phyloP scores from a whole-genome alignment of 1,284 basidiomycete species.

The Inonotus obliquus region DNA sequence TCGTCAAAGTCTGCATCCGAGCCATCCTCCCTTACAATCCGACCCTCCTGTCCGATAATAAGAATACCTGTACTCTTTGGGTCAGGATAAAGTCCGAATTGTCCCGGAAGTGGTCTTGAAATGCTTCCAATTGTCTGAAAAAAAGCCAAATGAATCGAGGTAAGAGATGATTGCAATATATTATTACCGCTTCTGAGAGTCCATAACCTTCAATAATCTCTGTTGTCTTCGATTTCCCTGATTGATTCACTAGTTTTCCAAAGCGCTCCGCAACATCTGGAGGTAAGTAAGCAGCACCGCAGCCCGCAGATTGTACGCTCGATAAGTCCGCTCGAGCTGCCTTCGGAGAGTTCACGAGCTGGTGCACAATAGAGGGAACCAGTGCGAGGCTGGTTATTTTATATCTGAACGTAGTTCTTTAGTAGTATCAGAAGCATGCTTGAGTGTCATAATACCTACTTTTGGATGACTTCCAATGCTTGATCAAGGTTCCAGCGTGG shows the following conservation, averaged over 20 bases:
- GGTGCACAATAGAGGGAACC: constrained; percentile 63
- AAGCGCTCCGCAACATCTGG: constrained; percentile 41
- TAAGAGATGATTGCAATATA: not conserved
- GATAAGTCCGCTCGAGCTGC: constrained; percentile 49
- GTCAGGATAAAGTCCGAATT: constrained; percentile 40
- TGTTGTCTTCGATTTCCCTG: constrained; percentile 60
- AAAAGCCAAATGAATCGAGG: not conserved
- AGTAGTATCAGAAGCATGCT: not conserved
- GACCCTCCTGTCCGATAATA: constrained; percentile 56
- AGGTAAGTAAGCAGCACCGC: constrained; percentile 67
- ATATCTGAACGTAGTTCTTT: constrained; percentile 37
- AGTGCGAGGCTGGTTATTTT: constrained; percentile 45
- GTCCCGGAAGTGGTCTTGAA: constrained; percentile 39
- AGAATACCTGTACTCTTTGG: constrained; percentile 53
- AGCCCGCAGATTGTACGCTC: constrained; percentile 39
- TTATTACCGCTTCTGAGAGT: constrained; percentile 66
- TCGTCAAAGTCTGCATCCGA: constrained; percentile 50
- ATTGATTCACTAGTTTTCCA: constrained; percentile 34
- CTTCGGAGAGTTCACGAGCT: constrained; percentile 53
- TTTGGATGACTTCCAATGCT: constrained; percentile 38
- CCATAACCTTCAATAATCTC: constrained; percentile 54
- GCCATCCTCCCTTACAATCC: constrained; percentile 57
- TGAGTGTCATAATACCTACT: constrained; percentile 30
- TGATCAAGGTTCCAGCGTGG: constrained; percentile 54
- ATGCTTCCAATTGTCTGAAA: constrained; percentile 54